Conservation (phyloP, 1,139 yeast genomes). For the Geotrichum phurueaensis region DNA sequence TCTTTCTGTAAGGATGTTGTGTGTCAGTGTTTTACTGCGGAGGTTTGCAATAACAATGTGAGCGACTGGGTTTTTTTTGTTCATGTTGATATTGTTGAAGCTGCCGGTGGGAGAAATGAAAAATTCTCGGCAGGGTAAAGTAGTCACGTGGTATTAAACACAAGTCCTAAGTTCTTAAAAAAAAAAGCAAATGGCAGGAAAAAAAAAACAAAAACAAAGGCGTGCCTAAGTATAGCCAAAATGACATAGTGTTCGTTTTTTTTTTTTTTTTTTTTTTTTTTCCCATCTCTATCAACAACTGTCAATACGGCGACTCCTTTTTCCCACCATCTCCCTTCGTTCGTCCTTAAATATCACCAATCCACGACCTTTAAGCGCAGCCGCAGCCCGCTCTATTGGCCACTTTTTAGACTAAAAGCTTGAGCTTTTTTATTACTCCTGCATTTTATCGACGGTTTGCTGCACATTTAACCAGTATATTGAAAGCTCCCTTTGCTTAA, state of each 20-base stretch:
- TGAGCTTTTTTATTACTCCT: neutral
- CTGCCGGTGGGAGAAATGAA: neutral
- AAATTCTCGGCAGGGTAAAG: neutral
- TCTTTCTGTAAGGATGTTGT: neutral
- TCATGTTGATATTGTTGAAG: neutral
- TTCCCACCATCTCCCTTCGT: neutral
- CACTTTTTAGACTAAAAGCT: neutral
- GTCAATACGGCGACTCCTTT: neutral
- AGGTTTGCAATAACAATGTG: constrained; percentile 1
- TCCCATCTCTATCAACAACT: neutral
- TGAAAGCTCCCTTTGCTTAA: neutral
- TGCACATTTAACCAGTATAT: neutral
- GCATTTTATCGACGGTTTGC: neutral
- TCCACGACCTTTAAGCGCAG: neutral
- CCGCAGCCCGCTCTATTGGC: neutral
- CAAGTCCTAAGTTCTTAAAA: neutral
- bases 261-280: neutral
- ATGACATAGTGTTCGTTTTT: neutral
- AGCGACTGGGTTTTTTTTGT: neutral
- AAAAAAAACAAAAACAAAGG: too few species aligned
- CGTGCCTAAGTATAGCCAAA: too few species aligned
- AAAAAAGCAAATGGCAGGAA: neutral
- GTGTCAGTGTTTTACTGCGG: neutral
- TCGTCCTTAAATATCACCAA: neutral
- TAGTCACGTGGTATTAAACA: neutral